Evolutionary conservation across 225 moss, liverwort and hornwort genomes (phyloP).

Genomic region (Pleurozium schreberi): DNA sequence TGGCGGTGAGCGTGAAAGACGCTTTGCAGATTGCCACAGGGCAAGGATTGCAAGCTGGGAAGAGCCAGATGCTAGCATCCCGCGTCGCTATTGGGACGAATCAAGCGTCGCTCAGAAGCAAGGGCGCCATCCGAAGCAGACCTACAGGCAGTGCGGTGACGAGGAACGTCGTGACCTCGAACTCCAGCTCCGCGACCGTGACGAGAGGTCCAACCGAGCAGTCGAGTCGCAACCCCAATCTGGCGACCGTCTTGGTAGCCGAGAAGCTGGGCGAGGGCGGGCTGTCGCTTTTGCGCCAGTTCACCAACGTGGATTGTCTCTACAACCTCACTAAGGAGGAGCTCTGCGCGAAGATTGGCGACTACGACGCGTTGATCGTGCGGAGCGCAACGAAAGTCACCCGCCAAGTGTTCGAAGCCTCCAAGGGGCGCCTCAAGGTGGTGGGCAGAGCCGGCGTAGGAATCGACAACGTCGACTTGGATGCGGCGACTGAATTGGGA

Average conservation of each 20-base stretch:
- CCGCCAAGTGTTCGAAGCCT: conserved; percentile 79
- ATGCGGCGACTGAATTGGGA: conserved; percentile 90
- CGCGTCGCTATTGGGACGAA: conserved; percentile 8
- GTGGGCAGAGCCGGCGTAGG: conserved; percentile 99
- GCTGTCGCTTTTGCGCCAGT: conserved; percentile 53
- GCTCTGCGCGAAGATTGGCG: conserved; percentile 69
- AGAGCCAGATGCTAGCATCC: not conserved
- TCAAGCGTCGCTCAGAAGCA: not conserved
- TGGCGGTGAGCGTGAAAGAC: not conserved
- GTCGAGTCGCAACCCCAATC: conserved; percentile 12
- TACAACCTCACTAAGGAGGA: conserved; percentile 85
- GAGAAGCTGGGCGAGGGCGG: conserved; percentile 94
- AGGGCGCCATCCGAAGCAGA: not conserved
- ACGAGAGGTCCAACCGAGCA: conserved; percentile 12
- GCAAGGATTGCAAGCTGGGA: not conserved
- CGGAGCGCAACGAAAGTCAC: conserved; percentile 96
- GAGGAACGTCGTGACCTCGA: conserved; percentile 5
- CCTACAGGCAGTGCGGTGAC: not conserved
- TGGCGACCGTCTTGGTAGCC: conserved; percentile 71
- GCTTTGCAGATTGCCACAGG: not conserved
- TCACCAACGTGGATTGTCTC: conserved; percentile 84
- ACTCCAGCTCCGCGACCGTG: conserved; percentile 19
- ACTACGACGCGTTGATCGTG: conserved; percentile 89
- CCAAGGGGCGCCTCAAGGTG: conserved; percentile 83
- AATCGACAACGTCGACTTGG: conserved; percentile 93